phyloP scores from a whole-genome alignment of 148 eudicot genomes.

The Pouteria glomerata region DNA sequence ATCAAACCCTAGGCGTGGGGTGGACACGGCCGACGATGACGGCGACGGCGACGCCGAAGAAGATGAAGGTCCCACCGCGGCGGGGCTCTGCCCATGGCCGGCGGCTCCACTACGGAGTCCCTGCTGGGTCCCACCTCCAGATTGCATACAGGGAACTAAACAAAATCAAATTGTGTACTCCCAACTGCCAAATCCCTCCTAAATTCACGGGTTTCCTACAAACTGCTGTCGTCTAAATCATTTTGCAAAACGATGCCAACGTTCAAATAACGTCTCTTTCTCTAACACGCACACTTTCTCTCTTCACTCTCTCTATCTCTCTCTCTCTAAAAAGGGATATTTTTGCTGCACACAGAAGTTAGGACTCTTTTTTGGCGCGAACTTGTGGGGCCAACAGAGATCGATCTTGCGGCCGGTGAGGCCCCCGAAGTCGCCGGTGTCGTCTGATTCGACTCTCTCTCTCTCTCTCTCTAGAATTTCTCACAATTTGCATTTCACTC shows the following conservation, averaged over 20 bases:
- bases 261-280: constrained; percentile 12
- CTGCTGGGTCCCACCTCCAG: constrained; percentile 78
- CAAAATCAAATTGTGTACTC: too few species aligned
- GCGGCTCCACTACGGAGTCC: constrained; percentile 36
- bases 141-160: constrained; percentile 58
- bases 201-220: constrained; percentile 18
- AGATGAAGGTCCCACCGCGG: too few species aligned
- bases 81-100: constrained; percentile 63
- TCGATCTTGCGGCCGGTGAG: constrained; percentile 28
- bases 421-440: constrained; percentile 26
- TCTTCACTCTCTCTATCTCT: background rate
- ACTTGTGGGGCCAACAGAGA: constrained; percentile 13
- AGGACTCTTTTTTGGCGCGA: constrained; percentile 10
- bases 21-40: constrained; percentile 66
- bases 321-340: constrained; percentile 1
- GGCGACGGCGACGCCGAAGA: constrained; percentile 85
- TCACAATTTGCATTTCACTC: constrained; percentile 21
- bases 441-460: constrained; percentile 11
- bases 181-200: constrained; percentile 15
- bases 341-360: constrained; percentile 4
- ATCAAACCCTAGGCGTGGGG: constrained; percentile 62
- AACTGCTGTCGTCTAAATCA: constrained; percentile 20
- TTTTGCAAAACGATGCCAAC: constrained; percentile 24
- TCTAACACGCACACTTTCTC: background rate
- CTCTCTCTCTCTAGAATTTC: background rate